Evolutionary conservation across 1,284 basidiomycete genomes (phyloP).

Genomic region (Volvariella surrecta): DNA sequence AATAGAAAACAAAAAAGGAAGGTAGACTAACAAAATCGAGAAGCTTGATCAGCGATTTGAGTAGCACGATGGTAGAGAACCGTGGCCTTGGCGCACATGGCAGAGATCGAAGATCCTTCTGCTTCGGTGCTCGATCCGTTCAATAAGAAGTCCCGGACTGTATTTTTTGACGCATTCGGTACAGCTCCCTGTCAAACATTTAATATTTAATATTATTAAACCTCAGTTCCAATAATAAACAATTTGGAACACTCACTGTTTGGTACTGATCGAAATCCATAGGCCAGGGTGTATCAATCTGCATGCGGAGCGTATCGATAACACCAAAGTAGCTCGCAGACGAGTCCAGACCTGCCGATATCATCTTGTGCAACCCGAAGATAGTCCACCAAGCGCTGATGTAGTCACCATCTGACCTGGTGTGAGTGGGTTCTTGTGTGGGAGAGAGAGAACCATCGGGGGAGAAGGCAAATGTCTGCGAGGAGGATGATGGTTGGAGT

Average conservation of each 20-base stretch:
- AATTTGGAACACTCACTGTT: conserved; percentile 25
- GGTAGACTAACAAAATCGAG: too few relatives aligned
- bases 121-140: conserved; percentile 13
- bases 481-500: conserved; percentile 25
- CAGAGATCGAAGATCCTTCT: conserved; percentile 14
- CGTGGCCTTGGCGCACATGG: conserved; percentile 27
- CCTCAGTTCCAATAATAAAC: neutral
- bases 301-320: conserved; percentile 34
- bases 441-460: conserved; percentile 22
- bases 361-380: conserved; percentile 42
- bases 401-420: conserved; percentile 46
- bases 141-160: conserved; percentile 27
- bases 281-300: conserved; percentile 55
- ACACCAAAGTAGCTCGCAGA: conserved; percentile 33
- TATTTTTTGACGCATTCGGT: conserved; percentile 23
- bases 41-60: conserved; percentile 11
- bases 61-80: conserved; percentile 33
- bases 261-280: conserved; percentile 36
- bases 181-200: conserved; percentile 17
- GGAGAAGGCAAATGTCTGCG: conserved; percentile 24
- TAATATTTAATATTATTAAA: conserved; percentile 6
- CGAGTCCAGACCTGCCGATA: conserved; percentile 37
- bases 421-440: conserved; percentile 22
- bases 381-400: conserved; percentile 53
- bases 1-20: too few relatives aligned